Percentiles rank a stretch among this genome's conserved stretches.
Evolutionary conservation across 805 yeast species (phyloP).

Genomic region (Saccharomycopsis olivae): DNA sequence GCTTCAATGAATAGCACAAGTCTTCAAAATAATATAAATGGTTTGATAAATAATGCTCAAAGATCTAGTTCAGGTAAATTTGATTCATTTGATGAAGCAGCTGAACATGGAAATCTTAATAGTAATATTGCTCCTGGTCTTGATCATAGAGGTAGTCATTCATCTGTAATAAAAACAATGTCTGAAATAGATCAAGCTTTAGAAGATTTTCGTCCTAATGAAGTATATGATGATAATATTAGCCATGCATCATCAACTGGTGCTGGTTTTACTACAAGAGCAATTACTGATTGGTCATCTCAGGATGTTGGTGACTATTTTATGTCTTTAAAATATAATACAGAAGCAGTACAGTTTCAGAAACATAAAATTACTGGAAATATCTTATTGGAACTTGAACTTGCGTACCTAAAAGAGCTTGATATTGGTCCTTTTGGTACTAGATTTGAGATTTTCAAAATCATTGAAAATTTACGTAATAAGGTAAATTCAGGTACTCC

Average conservation of each 20-base stretch:
- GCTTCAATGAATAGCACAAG: neutral
- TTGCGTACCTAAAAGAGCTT: conserved; percentile 78
- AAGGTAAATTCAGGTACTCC: conserved; percentile 3
- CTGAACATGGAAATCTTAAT: neutral
- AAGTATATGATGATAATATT: neutral
- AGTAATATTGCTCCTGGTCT: neutral
- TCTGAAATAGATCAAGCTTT: conserved; percentile 66
- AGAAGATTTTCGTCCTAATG: conserved; percentile 30
- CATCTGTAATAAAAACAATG: conserved; percentile 44
- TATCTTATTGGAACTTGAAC: conserved; percentile 75
- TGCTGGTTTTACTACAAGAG: conserved; percentile 19
- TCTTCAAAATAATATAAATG: neutral
- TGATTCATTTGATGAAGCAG: conserved; percentile 2
- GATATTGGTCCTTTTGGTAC: conserved; percentile 93
- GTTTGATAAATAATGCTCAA: conserved; percentile 1
- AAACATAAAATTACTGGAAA: conserved; percentile 85
- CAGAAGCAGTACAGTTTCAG: conserved; percentile 63
- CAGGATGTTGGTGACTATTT: conserved; percentile 77
- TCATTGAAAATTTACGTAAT: conserved; percentile 57
- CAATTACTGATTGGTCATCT: conserved; percentile 56
- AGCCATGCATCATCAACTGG: neutral
- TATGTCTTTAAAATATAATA: conserved; percentile 60
- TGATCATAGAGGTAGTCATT: conserved; percentile 23
- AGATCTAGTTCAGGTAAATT: neutral
- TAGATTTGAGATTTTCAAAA: conserved; percentile 82